phyloP scores from a whole-genome alignment of 73 alveolate genomes.

The Urostyla sp. region DNA sequence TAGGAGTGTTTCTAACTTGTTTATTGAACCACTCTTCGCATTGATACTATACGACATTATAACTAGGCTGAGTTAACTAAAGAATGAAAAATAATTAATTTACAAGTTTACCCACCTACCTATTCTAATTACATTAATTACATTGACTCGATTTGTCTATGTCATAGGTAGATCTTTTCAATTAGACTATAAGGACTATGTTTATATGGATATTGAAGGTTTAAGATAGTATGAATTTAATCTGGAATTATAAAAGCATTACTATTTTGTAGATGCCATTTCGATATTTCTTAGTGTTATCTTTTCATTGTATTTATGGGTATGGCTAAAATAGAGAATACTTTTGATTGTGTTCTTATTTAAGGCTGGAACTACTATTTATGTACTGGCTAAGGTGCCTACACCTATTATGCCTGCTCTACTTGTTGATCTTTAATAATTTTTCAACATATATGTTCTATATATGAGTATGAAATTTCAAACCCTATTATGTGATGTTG shows the following conservation, averaged over 20 bases:
- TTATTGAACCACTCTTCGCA: slow-evolving; percentile 31
- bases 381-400: neutral
- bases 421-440: neutral
- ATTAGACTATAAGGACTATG: neutral
- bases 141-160: neutral
- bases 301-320: neutral
- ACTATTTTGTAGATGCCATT: slow-evolving; percentile 1
- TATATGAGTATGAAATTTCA: slow-evolving; percentile 35
- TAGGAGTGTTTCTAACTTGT: slow-evolving; percentile 9
- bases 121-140: neutral
- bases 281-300: neutral
- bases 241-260: neutral
- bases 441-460: neutral
- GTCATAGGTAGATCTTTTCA: slow-evolving; percentile 1
- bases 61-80: neutral
- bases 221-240: neutral
- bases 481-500: slow-evolving; percentile 60
- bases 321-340: slow-evolving; percentile 7
- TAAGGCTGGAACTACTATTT: neutral
- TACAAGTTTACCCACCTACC: slow-evolving; percentile 2
- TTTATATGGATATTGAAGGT: slow-evolving; percentile 20
- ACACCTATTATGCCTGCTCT: neutral
- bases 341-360: neutral
- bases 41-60: slow-evolving; percentile 8
- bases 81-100: slow-evolving; percentile 15